These are phyloP conservation scores for Fusarium anthophilum DNA, from an alignment of 2,329 filamentous ascomycete species.

Conservation along the genomic window DNA sequence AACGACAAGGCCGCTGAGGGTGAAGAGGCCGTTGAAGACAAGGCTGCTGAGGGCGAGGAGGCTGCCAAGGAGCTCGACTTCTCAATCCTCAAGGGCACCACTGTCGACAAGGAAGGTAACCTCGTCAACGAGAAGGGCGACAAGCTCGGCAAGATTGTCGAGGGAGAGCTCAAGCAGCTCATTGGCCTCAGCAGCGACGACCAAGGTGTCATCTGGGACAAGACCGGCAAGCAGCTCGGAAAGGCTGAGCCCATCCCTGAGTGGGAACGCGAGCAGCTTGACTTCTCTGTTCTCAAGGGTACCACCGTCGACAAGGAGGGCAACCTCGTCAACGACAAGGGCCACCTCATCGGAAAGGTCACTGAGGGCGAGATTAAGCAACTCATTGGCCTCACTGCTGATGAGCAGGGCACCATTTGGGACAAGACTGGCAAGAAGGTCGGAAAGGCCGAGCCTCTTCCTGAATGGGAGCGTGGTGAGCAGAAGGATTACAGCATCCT, in stretches of 20 bases:
- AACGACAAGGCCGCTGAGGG: not conserved
- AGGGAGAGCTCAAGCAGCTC: slow-evolving; percentile 71
- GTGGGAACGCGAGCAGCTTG: slow-evolving; percentile 54
- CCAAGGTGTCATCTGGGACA: slow-evolving; percentile 74
- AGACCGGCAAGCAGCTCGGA: slow-evolving; percentile 69
- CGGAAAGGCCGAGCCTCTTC: slow-evolving; percentile 73
- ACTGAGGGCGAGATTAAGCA: slow-evolving; percentile 70
- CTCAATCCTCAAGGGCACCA: slow-evolving; percentile 31
- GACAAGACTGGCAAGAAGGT: slow-evolving; percentile 70
- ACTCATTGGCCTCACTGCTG: slow-evolving; percentile 70
- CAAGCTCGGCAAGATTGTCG: slow-evolving; percentile 68
- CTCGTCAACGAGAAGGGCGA: slow-evolving; percentile 64
- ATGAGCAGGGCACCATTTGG: slow-evolving; percentile 73
- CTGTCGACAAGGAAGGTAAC: slow-evolving; percentile 62
- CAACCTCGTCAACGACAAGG: slow-evolving; percentile 64
- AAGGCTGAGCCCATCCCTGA: slow-evolving; percentile 71
- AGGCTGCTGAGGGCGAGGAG: slow-evolving; percentile 17
- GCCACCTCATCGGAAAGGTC: slow-evolving; percentile 67
- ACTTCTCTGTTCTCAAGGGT: slow-evolving; percentile 49
- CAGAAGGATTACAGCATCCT: slow-evolving; percentile 34
- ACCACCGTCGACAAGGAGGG: slow-evolving; percentile 68
- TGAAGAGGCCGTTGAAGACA: not conserved
- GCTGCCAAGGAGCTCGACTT: slow-evolving; percentile 31
- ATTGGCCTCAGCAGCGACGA: slow-evolving; percentile 72
- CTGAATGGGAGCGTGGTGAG: slow-evolving; percentile 59